Evolutionary conservation across 805 yeast species (phyloP).

Genomic region (Teunomyces aglyptinius): DNA sequence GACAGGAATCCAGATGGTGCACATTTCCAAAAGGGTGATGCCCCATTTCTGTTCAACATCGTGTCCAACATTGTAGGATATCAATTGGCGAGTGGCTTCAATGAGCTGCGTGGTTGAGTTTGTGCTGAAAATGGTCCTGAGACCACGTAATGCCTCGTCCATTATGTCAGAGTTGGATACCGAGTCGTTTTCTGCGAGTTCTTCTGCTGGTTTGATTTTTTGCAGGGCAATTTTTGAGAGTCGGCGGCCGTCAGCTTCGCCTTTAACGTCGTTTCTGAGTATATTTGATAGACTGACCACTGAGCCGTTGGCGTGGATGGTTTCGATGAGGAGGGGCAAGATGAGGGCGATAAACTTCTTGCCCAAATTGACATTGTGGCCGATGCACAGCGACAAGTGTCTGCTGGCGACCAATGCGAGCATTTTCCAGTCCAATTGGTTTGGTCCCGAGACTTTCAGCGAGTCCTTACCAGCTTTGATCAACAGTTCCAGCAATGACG

Average conservation of each 20-base stretch:
- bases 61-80: conserved; percentile 34
- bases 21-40: conserved; percentile 54
- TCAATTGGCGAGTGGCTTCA: conserved; percentile 52
- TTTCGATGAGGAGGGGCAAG: conserved; percentile 37
- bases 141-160: conserved; percentile 47
- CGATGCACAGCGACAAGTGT: conserved; percentile 37
- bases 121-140: conserved; percentile 64
- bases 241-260: conserved; percentile 12
- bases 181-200: conserved; percentile 33
- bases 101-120: conserved; percentile 59
- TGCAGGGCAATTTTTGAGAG: conserved; percentile 29
- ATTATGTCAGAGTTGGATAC: conserved; percentile 40
- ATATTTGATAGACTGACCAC: conserved; percentile 20
- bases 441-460: conserved; percentile 20
- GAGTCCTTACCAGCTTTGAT: conserved; percentile 14
- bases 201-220: conserved; percentile 22
- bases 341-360: conserved; percentile 29
- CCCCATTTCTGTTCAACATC: conserved; percentile 46
- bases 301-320: conserved; percentile 24
- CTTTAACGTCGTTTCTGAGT: conserved; percentile 26
- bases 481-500: conserved; percentile 20
- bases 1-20: conserved; percentile 78
- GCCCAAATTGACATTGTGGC: conserved; percentile 29
- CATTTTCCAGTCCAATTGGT: conserved; percentile 45
- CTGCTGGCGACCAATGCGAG: conserved; percentile 41